Conservation (phyloP, 2,329 filamentous ascomycete species). For the Aureobasidium sp. region DNA sequence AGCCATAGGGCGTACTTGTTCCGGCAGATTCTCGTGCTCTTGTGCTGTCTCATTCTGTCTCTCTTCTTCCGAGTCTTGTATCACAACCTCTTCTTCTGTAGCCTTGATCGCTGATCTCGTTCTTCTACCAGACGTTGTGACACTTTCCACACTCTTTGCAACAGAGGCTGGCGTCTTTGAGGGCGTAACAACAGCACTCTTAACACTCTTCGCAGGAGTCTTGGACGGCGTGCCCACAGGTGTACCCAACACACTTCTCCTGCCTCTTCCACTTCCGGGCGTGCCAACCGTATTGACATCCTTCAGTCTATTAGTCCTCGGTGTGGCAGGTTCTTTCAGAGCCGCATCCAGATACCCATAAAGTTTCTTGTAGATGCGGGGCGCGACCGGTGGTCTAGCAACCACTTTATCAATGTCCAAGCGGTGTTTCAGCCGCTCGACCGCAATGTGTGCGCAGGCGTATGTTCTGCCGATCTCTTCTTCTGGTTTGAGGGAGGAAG, state of each 20-base stretch:
- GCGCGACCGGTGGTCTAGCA: conserved; percentile 68
- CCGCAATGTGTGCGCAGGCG: conserved; percentile 83
- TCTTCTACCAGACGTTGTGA: neutral
- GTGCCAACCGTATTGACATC: neutral
- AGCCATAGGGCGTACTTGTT: conserved; percentile 31
- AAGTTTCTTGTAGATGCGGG: conserved; percentile 75
- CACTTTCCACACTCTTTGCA: neutral
- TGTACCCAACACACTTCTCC: conserved; percentile 1
- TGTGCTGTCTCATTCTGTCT: neutral
- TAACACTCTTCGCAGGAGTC: conserved; percentile 3
- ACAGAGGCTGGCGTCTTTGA: neutral
- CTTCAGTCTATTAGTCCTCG: conserved; percentile 28
- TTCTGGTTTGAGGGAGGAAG: conserved; percentile 70
- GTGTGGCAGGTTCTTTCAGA: conserved; percentile 40
- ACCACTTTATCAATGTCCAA: conserved; percentile 73
- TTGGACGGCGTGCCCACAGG: conserved; percentile 4
- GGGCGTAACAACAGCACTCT: conserved; percentile 1
- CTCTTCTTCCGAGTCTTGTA: neutral
- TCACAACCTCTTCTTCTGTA: neutral
- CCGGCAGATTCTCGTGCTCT: conserved; percentile 1
- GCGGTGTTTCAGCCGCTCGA: conserved; percentile 71
- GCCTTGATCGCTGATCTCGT: neutral
- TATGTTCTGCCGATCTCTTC: conserved; percentile 83
- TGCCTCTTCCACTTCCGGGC: neutral
- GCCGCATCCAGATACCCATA: conserved; percentile 72